Percentiles rank a stretch among this genome's conserved stretches.
These are phyloP conservation scores for Tetramitus jugosus DNA, from an alignment of 208 protist species.

Conservation along the genomic window DNA sequence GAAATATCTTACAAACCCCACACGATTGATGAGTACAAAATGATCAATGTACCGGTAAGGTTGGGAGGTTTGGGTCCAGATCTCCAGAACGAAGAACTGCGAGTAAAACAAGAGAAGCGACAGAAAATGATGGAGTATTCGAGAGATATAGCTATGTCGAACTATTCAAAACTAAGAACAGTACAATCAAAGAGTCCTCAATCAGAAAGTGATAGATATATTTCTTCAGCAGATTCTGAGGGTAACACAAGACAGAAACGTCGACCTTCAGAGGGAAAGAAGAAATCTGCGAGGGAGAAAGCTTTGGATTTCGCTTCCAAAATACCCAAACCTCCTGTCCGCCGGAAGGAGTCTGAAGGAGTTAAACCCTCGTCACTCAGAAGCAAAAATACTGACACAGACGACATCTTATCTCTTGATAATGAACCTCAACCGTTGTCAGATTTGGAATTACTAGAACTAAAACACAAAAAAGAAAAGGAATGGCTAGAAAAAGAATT, in stretches of 20 bases:
- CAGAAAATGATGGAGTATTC: neutral
- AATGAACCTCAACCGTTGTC: neutral
- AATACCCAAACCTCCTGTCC: conserved; percentile 8
- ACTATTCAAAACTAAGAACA: neutral
- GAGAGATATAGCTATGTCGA: neutral
- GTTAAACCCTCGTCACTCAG: neutral
- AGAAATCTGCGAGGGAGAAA: neutral
- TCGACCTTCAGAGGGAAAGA: neutral
- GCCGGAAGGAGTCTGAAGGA: too few relatives aligned
- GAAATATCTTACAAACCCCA: conserved; percentile 13
- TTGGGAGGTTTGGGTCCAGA: neutral
- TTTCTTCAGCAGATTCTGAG: neutral
- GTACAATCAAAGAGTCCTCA: neutral
- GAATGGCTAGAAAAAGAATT: conserved; percentile 12
- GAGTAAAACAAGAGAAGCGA: neutral
- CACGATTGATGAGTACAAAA: neutral
- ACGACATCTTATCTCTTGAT: neutral
- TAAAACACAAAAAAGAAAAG: conserved; percentile 7
- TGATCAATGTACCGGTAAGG: neutral
- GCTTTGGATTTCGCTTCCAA: neutral
- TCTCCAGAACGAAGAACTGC: neutral
- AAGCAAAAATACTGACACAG: too few relatives aligned
- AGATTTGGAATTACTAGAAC: conserved; percentile 6
- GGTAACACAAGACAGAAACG: neutral
- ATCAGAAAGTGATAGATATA: neutral